phyloP scores from a whole-genome alignment of 306 rosid genomes.

The Alnus rubra region DNA sequence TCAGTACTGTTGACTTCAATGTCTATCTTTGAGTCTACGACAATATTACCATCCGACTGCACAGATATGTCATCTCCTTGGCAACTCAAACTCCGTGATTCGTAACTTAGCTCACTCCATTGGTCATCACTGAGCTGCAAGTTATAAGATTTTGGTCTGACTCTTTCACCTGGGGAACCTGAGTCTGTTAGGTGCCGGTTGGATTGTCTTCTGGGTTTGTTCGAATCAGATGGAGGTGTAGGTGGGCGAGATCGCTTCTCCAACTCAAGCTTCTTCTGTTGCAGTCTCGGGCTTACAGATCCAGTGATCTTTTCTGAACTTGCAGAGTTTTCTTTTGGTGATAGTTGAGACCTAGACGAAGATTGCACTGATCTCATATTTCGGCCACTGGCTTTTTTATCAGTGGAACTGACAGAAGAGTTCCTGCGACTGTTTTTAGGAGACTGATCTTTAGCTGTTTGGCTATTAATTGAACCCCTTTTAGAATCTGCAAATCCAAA shows the following conservation, averaged over 20 bases:
- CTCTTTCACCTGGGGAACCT: conserved; percentile 53
- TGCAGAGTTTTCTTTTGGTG: conserved; percentile 40
- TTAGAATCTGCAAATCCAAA: conserved; percentile 36
- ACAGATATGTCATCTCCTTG: conserved; percentile 59
- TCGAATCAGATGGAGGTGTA: conserved; percentile 56
- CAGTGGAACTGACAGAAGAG: conserved; percentile 44
- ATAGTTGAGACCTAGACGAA: conserved; percentile 49
- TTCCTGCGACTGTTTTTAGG: conserved; percentile 45
- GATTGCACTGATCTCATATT: conserved; percentile 42
- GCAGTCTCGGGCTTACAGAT: conserved; percentile 81
- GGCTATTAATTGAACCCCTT: conserved; percentile 40
- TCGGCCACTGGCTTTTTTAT: conserved; percentile 53
- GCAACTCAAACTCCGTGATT: conserved; percentile 54
- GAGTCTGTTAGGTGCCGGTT: conserved; percentile 50
- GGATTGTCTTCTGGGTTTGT: conserved; percentile 57
- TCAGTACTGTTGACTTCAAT: conserved; percentile 55
- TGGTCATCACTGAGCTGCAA: conserved; percentile 56
- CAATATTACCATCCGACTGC: conserved; percentile 40
- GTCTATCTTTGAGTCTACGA: conserved; percentile 42
- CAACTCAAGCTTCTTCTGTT: conserved; percentile 67
- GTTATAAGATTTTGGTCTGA: conserved; percentile 47
- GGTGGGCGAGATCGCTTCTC: conserved; percentile 73
- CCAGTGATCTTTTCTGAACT: conserved; percentile 57
- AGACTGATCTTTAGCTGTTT: conserved; percentile 44
- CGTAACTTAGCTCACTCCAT: conserved; percentile 66